These are phyloP conservation scores for Sphaerulina vaccinii DNA, from an alignment of 2,329 filamentous ascomycete species.

Conservation along the genomic window DNA sequence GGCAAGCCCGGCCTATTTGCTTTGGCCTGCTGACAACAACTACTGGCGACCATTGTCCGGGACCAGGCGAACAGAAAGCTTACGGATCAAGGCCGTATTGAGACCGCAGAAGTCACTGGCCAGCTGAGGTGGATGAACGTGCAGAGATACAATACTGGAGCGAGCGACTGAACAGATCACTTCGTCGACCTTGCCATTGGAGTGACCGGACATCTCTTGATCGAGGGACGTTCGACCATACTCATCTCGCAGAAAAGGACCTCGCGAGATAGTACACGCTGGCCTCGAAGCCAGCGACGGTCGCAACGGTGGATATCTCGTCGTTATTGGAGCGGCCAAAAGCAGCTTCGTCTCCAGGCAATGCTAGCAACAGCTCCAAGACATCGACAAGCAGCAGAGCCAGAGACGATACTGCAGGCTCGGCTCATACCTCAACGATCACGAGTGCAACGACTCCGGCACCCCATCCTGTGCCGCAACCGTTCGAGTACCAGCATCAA, in stretches of 20 bases:
- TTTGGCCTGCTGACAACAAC: constrained; percentile 12
- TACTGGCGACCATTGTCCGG: constrained; percentile 14
- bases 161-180: not conserved
- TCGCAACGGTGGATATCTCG: constrained; percentile 92
- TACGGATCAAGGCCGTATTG: constrained; percentile 19
- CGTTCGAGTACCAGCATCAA: constrained; percentile 23
- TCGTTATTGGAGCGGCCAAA: constrained; percentile 75
- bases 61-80: constrained; percentile 11
- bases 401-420: constrained; percentile 26
- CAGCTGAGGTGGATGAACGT: constrained; percentile 1
- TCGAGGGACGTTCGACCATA: not conserved
- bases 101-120: constrained; percentile 12
- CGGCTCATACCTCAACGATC: constrained; percentile 24
- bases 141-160: not conserved
- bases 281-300: constrained; percentile 44
- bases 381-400: constrained; percentile 31
- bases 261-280: constrained; percentile 39
- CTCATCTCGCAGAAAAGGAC: not conserved
- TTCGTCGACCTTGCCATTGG: not conserved
- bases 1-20: constrained; percentile 9
- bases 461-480: constrained; percentile 24
- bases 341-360: constrained; percentile 63
- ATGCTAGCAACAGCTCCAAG: constrained; percentile 43
- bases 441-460: constrained; percentile 28
- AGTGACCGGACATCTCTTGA: not conserved